Evolutionary conservation across 192 early-diverging fungal genomes (phyloP), one percentile per base, ranked within the genome.

Genomic region (Tieghemiomyces parasiticus): DNA sequence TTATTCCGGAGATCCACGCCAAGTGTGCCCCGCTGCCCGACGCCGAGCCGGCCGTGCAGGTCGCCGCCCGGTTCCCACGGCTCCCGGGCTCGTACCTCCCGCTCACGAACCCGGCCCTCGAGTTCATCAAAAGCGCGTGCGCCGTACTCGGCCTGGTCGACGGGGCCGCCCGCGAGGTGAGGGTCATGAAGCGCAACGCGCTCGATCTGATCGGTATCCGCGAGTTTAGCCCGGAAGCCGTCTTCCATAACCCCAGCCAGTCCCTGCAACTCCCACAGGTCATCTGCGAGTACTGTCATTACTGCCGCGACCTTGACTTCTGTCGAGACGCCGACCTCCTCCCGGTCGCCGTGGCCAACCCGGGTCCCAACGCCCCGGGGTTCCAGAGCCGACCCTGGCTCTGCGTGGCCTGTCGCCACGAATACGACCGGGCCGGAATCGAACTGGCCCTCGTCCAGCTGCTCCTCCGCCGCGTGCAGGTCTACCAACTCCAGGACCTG

Each of bases 401-500:
- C 29, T 97, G 93, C 65, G 65, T 75, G 34, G 81, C 71, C 20
- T 98, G 95, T 55, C 71, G 76, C 12, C 77, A 77, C 22, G 82
- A 85, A 55, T 96, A 98, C 62, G 89, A 94, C 59, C 76, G 76
- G 3, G 56, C 65, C 25, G 68, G 72, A 1, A 88, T 98, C 49
- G 95, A 98, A 70, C 83, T 89, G 65, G 73, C 79, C 6, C 76
- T 98, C 45, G 74, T 95, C 20, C 78, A 83, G 53, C 78, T 91
- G 55, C 71, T 93, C 8, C 72, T 86, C 24, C 66, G 69, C 10
- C 72, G 76, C 35, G 28, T 91, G 28, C 65, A 79, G 59, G 77
- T 80, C 4, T 95, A 85, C 75, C 93, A 98, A 70, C 73, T 86
- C 53, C 95, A 98, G 69, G 92, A 95, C 54, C 56, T 93, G 46